These are phyloP conservation scores for Saposhnikovia divaricata DNA, from an alignment of 129 eudicot genomes.

Conservation along the genomic window DNA sequence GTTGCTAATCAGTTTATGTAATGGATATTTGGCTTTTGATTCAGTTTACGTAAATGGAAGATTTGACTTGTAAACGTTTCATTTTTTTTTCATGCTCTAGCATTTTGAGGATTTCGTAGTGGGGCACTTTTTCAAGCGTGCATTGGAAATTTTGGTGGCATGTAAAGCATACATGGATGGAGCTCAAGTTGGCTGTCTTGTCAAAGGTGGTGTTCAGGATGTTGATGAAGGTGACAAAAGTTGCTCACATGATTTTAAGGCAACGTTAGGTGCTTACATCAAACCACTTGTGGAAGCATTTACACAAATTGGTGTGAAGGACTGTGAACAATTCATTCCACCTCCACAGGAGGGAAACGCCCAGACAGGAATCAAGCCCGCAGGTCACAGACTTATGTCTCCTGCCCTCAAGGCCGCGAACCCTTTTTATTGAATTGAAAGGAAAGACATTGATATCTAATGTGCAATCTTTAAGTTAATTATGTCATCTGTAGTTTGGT, in stretches of 20 bases:
- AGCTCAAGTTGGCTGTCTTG: constrained; percentile 56
- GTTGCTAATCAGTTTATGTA: not conserved
- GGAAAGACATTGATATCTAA: not conserved
- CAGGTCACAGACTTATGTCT: constrained; percentile 5
- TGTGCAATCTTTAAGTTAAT: not conserved
- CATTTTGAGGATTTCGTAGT: constrained; percentile 70
- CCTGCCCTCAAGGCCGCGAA: not conserved
- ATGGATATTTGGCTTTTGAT: not conserved
- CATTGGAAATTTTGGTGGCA: constrained; percentile 43
- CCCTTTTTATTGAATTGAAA: not conserved
- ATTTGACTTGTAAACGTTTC: constrained; percentile 4
- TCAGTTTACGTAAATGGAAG: not conserved
- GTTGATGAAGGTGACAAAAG: constrained; percentile 37
- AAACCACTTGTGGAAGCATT: constrained; percentile 42
- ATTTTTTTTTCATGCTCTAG: constrained; percentile 30
- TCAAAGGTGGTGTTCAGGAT: constrained; percentile 57
- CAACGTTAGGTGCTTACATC: constrained; percentile 29
- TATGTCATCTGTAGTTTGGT: not conserved
- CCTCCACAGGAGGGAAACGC: constrained; percentile 25
- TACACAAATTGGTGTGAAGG: constrained; percentile 43
- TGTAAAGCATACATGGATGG: constrained; percentile 63
- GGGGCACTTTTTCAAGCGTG: constrained; percentile 58
- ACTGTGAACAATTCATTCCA: constrained; percentile 41
- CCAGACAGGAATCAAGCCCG: constrained; percentile 10
- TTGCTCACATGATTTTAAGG: constrained; percentile 42